phyloP scores from a whole-genome alignment of 2,329 filamentous ascomycete genomes.

The Teratosphaeria zuluensis region DNA sequence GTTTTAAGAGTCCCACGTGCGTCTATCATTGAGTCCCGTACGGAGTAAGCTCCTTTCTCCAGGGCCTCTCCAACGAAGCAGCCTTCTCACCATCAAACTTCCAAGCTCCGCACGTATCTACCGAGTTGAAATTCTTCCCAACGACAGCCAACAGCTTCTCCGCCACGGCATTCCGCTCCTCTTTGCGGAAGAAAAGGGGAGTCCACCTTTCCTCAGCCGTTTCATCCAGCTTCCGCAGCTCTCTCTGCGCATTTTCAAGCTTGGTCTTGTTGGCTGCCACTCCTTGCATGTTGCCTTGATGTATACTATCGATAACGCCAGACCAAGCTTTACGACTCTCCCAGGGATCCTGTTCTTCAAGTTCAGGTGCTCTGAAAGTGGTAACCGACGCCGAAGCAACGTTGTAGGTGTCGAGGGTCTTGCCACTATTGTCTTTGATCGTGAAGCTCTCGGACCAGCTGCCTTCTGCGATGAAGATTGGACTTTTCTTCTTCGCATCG shows the following conservation, averaged over 20 bases:
- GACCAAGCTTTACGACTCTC: slow-evolving; percentile 36
- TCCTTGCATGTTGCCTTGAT: slow-evolving; percentile 35
- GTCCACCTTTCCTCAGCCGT: slow-evolving; percentile 29
- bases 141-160: slow-evolving; percentile 26
- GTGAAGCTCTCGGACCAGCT: slow-evolving; percentile 33
- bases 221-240: slow-evolving; percentile 32
- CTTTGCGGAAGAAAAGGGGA: slow-evolving; percentile 31
- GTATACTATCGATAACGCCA: slow-evolving; percentile 30
- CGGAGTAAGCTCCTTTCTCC: slow-evolving; percentile 21
- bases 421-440: slow-evolving; percentile 27
- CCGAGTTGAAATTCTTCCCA: slow-evolving; percentile 38
- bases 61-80: slow-evolving; percentile 17
- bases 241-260: slow-evolving; percentile 29
- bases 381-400: slow-evolving; percentile 14
- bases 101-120: slow-evolving; percentile 60
- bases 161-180: slow-evolving; percentile 18
- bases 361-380: slow-evolving; percentile 18
- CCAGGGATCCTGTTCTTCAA: slow-evolving; percentile 35
- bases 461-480: slow-evolving; percentile 31
- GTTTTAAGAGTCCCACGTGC: too few relatives aligned
- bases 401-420: slow-evolving; percentile 29
- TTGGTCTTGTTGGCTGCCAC: slow-evolving; percentile 21
- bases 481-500: slow-evolving; percentile 22
- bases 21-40: slow-evolving; percentile 21
- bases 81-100: slow-evolving; percentile 49